Conservation (phyloP, 2,329 filamentous ascomycete species). For the Sporothrix curviconia region DNA sequence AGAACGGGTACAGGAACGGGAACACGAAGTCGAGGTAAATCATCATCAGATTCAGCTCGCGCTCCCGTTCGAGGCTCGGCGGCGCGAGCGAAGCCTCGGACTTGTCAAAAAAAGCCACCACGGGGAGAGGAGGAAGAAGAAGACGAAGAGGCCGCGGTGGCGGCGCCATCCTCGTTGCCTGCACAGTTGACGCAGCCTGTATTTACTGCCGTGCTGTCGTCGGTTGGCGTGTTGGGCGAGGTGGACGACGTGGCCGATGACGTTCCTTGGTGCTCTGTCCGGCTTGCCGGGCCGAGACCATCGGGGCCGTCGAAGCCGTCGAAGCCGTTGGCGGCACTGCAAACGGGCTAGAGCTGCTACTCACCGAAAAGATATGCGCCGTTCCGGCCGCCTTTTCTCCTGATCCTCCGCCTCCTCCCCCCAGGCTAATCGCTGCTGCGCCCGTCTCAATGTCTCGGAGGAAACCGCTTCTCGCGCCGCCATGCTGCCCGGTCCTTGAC, state of each 20-base stretch:
- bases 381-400: too few relatives aligned
- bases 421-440: conserved; percentile 24
- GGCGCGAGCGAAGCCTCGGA: background rate
- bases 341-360: too few relatives aligned
- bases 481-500: conserved; percentile 48
- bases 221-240: background rate
- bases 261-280: too few relatives aligned
- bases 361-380: conserved; percentile 1
- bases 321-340: background rate
- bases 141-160: background rate
- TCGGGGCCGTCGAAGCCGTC: background rate
- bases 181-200: too few relatives aligned
- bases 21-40: conserved; percentile 55
- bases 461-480: conserved; percentile 43
- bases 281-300: too few relatives aligned
- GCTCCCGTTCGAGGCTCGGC: conserved; percentile 18
- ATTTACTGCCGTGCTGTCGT: too few relatives aligned
- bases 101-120: too few relatives aligned
- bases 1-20: conserved; percentile 58
- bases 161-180: background rate
- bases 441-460: conserved; percentile 34
- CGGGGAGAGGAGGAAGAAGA: too few relatives aligned
- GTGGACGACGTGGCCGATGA: background rate
- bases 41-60: conserved; percentile 39
- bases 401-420: too few relatives aligned